These are phyloP conservation scores for Myriangium duriaei DNA, from an alignment of 2,329 filamentous ascomycete genomes.

Conservation along the genomic window DNA sequence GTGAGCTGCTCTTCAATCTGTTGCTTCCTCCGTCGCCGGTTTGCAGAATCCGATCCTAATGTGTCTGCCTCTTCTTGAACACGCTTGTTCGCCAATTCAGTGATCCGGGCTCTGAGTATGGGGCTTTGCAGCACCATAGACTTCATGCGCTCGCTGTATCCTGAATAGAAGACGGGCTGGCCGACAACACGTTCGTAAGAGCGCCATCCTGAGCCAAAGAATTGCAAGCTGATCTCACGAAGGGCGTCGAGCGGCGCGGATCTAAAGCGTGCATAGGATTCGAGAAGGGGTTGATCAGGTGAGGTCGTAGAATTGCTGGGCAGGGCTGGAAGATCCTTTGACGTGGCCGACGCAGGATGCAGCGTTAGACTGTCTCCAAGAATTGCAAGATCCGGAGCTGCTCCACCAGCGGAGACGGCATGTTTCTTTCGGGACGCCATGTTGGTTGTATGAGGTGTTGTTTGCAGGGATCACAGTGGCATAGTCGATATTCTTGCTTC, in stretches of 20 bases:
- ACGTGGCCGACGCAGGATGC: conserved; percentile 31
- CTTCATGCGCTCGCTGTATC: conserved; percentile 87
- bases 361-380: conserved; percentile 33
- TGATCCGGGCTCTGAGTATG: conserved; percentile 61
- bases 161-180: conserved; percentile 83
- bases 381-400: conserved; percentile 35
- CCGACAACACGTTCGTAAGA: conserved; percentile 85
- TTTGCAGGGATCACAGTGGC: too few relatives aligned
- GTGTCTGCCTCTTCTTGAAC: conserved; percentile 55
- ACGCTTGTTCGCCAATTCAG: conserved; percentile 61
- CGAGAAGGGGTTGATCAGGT: conserved; percentile 56
- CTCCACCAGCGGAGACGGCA: conserved; percentile 11
- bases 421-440: conserved; percentile 7
- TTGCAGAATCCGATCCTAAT: conserved; percentile 29
- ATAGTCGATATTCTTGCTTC: too few relatives aligned
- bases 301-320: conserved; percentile 5
- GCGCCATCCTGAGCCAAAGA: conserved; percentile 89
- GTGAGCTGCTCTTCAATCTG: conserved; percentile 62
- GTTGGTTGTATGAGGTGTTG: too few relatives aligned
- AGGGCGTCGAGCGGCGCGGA: conserved; percentile 64
- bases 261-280: conserved; percentile 79
- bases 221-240: conserved; percentile 83
- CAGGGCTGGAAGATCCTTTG: conserved; percentile 14
- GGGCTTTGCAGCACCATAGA: conserved; percentile 60
- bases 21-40: conserved; percentile 51